Base-by-base conservation (phyloP, 768 basidiomycete genomes). In the Tulasnella sp. region DNA sequence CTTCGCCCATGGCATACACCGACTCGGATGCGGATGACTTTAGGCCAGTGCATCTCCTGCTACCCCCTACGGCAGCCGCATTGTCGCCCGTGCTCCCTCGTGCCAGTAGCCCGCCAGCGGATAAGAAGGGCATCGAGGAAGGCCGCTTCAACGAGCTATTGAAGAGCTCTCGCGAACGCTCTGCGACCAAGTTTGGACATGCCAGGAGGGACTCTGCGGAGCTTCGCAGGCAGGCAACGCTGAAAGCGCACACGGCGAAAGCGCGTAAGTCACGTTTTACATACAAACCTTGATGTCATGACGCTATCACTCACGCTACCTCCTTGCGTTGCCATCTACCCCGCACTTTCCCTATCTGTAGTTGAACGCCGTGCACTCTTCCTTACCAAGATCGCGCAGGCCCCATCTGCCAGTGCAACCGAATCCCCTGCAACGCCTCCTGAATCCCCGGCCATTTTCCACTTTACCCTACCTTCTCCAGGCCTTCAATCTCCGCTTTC, bases 331-430 rank as follows among this genome's bases (percentile, higher is more conserved):
- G 56, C 29, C 7, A 49, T 43, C 21, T 38, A n/a, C n/a, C n/a
- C n/a, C n/a, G n/a, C n/a, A n/a, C n/a, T n/a, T n/a, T n/a, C n/a
- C 29, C 8, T 24, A 24, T 52, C 8, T 52, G 51, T 66, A 88
- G 85, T 78, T 65, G 84, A 86, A 69, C 78, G 88, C 55, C 83
- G 87, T 27, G 83, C 85, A 3, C 75, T 79, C 60, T 89, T 90
- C 73, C 72, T 89, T 26, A 84, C 83, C 61, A 89, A 83, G 70
- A 72, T 90, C 44, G 74, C 78, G 41, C 81, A 81, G n/a, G 79
- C 82, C 21, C 81, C 83, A 2, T 83, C 80, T 1, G 78, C 83
- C 9, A 76, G 78, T 9, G 80, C 83, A 19, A 75, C 78, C 24
- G 67, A 71, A 47, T 74, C 76, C 11, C 81, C 85, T 10, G 81